Evolutionary conservation across 768 basidiomycete genomes (phyloP), one percentile per base, ranked within the genome.

Genomic region (Clathrus columnatus): DNA sequence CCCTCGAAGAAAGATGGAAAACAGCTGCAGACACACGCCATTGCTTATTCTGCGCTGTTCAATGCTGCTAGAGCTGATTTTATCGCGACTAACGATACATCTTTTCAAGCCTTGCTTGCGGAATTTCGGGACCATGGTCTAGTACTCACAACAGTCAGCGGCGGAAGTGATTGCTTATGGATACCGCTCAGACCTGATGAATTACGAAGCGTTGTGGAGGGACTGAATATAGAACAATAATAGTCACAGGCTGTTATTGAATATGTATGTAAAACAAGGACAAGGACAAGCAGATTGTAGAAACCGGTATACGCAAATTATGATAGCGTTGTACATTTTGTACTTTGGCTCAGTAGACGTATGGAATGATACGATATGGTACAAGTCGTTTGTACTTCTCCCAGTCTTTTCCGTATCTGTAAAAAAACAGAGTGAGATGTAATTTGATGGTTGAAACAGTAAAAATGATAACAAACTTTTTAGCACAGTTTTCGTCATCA

Each of bases 371-470:
- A 57, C 85, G 80, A 61, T 77, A 95, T 1, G 85, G 87, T 24
- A 96, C 94, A 24, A 90, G 71, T 63, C 83, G 77, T 73, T 82
- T 90, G 74, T 98, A 98, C 70, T 77, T 84, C 54, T 83, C 76
- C 95, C 95, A 98, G 64, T 97, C 94, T 61, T 88, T 80, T 23
- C 94, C 92, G 64, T 99, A 95, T 68, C 90, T 92, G 60, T 24
- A 21, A 5, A 11, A 20, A 5, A 48, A 26, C 14, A 45, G n/a
- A 42, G 29, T 41, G 18, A 18, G 21, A 5, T 44, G 29, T 11
- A 17, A 21, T 5, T 16, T 27, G 14, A 48, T n/a, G n/a, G n/a
- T n/a, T n/a, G n/a, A n/a, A n/a, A n/a, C n/a, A 52, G 30, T 7
- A 24, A 36, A 7, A 32, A 48, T 47, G 50, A 48, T 17, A 20